Evolutionary conservation across 2,329 filamentous ascomycete genomes (phyloP).

Genomic region (Neophaeococcomyces aloes): DNA sequence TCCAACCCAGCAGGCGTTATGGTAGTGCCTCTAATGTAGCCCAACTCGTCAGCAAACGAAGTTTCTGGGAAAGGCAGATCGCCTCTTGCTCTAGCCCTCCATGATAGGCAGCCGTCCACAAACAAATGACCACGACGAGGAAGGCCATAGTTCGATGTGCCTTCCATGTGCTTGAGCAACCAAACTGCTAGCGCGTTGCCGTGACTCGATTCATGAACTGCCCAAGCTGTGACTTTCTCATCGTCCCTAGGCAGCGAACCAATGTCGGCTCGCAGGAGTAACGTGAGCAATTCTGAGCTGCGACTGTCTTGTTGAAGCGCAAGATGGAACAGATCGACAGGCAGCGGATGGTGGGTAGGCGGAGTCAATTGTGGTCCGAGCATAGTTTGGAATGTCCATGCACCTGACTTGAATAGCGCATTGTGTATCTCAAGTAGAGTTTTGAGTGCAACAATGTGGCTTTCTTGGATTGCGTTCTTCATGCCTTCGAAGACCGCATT

Average conservation of each 20-base stretch:
- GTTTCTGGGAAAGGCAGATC: constrained; percentile 1
- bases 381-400: constrained; percentile 1
- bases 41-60: constrained; percentile 5
- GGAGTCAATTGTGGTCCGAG: constrained; percentile 1
- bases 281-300: constrained; percentile 5
- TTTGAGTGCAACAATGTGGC: constrained; percentile 25
- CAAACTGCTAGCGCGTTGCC: constrained; percentile 9
- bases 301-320: constrained; percentile 4
- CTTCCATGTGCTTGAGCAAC: constrained; percentile 14
- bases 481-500: constrained; percentile 31
- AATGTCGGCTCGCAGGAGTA: constrained; percentile 13
- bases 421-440: constrained; percentile 28
- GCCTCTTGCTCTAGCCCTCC: neutral
- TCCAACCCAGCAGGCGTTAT: neutral
- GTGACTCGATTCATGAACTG: constrained; percentile 2
- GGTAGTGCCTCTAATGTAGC: constrained; percentile 7
- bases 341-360: constrained; percentile 9
- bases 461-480: constrained; percentile 28
- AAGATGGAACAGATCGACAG: constrained; percentile 16
- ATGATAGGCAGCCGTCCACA: constrained; percentile 5
- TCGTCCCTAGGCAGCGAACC: constrained; percentile 15
- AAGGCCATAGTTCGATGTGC: constrained; percentile 3
- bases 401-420: constrained; percentile 6
- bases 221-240: constrained; percentile 15
- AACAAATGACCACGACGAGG: constrained; percentile 3